Conservation (phyloP, 2,329 filamentous ascomycete genomes). For the Ophiocordyceps sinensis region DNA sequence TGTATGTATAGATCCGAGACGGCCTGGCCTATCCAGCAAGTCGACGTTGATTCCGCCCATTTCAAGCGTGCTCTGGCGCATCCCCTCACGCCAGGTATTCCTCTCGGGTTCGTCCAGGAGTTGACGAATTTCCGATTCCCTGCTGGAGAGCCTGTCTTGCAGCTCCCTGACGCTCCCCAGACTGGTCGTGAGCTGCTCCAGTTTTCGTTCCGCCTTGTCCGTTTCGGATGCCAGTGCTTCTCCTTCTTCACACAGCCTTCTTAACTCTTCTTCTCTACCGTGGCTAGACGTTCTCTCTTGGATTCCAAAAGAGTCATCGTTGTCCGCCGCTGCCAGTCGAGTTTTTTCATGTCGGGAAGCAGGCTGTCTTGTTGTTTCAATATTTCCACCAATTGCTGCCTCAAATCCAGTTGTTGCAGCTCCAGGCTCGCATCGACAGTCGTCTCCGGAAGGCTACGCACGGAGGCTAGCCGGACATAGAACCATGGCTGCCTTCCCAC, state of each 20-base stretch:
- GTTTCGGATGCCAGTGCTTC: neutral
- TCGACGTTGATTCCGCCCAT: neutral
- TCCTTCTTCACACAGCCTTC: neutral
- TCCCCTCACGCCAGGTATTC: neutral
- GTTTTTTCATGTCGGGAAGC: neutral
- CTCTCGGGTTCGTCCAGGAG: neutral
- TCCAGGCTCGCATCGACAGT: neutral
- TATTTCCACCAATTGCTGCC: neutral
- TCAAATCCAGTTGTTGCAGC: neutral
- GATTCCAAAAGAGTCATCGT: neutral
- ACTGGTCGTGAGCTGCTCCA: neutral
- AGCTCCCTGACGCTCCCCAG: neutral
- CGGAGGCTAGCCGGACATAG: neutral
- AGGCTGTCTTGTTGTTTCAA: neutral
- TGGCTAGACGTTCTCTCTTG: neutral
- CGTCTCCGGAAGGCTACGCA: neutral
- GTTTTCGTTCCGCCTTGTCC: neutral
- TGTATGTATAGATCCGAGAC: neutral
- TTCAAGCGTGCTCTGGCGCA: neutral
- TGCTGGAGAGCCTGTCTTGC: neutral
- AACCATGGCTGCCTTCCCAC: neutral
- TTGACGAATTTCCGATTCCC: neutral
- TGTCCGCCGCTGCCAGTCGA: neutral
- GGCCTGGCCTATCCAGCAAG: neutral
- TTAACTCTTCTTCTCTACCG: neutral